phyloP scores from a whole-genome alignment of 2,329 filamentous ascomycete genomes.

The Penicillium sp. region DNA sequence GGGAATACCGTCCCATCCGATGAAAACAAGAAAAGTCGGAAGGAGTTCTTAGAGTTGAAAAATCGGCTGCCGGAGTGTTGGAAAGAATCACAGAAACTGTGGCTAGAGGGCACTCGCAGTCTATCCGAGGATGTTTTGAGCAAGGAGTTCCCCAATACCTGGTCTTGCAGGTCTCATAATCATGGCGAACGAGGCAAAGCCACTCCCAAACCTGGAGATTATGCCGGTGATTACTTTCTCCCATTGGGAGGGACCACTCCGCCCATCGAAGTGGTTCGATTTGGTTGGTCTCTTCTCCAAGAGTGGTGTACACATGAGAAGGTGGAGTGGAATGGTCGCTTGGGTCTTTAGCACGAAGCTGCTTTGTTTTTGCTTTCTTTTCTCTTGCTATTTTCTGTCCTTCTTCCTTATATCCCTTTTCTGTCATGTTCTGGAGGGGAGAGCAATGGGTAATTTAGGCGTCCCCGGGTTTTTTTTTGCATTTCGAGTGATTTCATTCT shows the following conservation, averaged over 20 bases:
- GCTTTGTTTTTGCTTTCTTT: neutral
- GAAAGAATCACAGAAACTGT: constrained; percentile 44
- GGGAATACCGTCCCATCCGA: constrained; percentile 37
- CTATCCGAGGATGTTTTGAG: constrained; percentile 44
- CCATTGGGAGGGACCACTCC: constrained; percentile 45
- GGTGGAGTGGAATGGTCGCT: constrained; percentile 44
- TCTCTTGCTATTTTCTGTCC: neutral
- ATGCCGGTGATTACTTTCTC: constrained; percentile 42
- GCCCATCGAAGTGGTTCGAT: constrained; percentile 47
- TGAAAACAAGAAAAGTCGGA: constrained; percentile 38
- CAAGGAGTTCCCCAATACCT: constrained; percentile 46
- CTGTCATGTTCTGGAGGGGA: neutral
- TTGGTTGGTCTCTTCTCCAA: constrained; percentile 45
- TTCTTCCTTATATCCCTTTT: constrained; percentile 1
- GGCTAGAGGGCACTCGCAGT: constrained; percentile 44
- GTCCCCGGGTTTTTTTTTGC: constrained; percentile 5
- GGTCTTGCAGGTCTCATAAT: constrained; percentile 42
- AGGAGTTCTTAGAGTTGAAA: constrained; percentile 43
- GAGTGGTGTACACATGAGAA: constrained; percentile 50
- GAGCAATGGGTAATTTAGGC: constrained; percentile 7
- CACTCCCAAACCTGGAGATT: constrained; percentile 34
- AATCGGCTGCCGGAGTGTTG: constrained; percentile 42
- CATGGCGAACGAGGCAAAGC: constrained; percentile 38
- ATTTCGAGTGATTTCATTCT: constrained; percentile 15
- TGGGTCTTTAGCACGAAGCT: constrained; percentile 34